These are phyloP conservation scores for Mucor mucedo DNA, from an alignment of 371 early-diverging fungal genomes.

Conservation along the genomic window DNA sequence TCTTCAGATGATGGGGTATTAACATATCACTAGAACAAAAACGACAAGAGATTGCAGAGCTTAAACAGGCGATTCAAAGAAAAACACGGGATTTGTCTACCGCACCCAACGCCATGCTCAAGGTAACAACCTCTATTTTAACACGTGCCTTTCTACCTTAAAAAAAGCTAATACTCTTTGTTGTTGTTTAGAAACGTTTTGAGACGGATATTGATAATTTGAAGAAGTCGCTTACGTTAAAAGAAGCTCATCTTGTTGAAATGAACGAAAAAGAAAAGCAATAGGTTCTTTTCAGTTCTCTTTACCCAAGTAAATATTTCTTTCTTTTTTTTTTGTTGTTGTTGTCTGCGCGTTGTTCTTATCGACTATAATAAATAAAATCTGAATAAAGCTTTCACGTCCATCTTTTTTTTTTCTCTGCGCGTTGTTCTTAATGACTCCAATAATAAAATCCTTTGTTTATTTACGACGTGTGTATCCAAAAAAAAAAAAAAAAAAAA, in stretches of 20 bases:
- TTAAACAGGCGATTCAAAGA: constrained; percentile 52
- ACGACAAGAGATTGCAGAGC: constrained; percentile 56
- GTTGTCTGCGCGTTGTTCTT: no score
- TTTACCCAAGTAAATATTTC: no score
- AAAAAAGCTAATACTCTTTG: neutral
- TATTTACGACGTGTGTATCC: no score
- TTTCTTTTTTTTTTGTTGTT: no score
- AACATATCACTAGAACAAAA: constrained; percentile 43
- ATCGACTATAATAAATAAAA: no score
- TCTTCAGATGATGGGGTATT: no score
- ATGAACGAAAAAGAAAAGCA: constrained; percentile 40
- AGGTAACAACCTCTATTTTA: constrained; percentile 31
- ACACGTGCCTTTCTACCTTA: neutral
- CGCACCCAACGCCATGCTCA: constrained; percentile 55
- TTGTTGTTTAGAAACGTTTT: constrained; percentile 47
- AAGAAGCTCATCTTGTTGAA: constrained; percentile 53
- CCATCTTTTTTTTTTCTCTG: no score
- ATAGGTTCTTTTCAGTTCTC: neutral
- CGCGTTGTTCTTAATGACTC: no score
- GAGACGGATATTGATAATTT: constrained; percentile 48
- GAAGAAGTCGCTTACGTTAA: constrained; percentile 47
- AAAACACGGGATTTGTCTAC: constrained; percentile 47
- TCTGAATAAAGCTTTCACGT: no score
- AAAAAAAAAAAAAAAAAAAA: no score
- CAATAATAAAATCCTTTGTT: no score